Percentiles rank a stretch among this genome's conserved stretches.
phyloP scores from a whole-genome alignment of 176 grass and related monocot species.

The Bolboschoenus planiculmis region DNA sequence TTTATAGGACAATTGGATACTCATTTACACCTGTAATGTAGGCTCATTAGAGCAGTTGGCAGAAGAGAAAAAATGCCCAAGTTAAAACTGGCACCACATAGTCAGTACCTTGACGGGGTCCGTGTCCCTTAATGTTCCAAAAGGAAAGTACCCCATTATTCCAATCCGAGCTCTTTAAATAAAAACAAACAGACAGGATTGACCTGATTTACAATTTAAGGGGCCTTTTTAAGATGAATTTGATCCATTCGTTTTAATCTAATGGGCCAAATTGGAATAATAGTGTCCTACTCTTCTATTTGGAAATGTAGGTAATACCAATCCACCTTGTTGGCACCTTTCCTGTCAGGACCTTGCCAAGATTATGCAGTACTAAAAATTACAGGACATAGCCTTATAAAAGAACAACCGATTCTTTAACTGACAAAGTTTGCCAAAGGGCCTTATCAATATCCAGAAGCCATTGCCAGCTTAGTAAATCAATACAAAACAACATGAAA shows the following conservation, averaged over 20 bases:
- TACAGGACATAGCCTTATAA: not conserved
- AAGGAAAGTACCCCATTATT: too few species aligned
- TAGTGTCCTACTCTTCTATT: too few species aligned
- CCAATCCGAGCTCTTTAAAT: too few species aligned
- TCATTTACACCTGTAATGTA: not conserved
- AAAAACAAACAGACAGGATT: too few species aligned
- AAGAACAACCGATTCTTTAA: not conserved
- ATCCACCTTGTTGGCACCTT: not conserved
- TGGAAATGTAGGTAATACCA: too few species aligned
- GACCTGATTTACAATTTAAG: too few species aligned
- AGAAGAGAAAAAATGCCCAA: not conserved
- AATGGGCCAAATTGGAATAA: too few species aligned
- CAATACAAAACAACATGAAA: constrained; percentile 9
- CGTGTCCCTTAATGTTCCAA: too few species aligned
- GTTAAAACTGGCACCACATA: not conserved
- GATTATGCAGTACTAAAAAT: not conserved
- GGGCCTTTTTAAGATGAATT: too few species aligned
- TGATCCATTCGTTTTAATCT: too few species aligned
- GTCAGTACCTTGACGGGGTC: too few species aligned
- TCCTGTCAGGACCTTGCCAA: not conserved
- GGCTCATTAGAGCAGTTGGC: not conserved
- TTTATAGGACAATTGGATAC: not conserved
- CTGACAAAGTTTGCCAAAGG: not conserved
- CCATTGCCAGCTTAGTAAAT: not conserved
- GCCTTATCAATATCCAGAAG: not conserved